Evolutionary conservation across 169 alveolate species (phyloP).

Genomic region (Eimeria sp.): DNA sequence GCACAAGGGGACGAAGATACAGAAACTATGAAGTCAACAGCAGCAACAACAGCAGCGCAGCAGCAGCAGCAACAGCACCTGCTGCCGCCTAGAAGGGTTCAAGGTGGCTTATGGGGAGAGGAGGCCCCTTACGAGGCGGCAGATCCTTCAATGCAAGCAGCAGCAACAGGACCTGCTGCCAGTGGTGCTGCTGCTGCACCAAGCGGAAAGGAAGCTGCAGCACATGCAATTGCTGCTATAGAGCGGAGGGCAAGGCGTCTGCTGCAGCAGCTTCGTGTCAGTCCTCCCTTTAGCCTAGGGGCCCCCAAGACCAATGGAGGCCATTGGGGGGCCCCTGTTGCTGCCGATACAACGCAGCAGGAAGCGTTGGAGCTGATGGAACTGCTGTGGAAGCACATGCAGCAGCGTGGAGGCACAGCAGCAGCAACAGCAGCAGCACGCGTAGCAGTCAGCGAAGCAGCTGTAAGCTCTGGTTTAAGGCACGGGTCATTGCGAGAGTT

Average conservation of each 20-base stretch:
- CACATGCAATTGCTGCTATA: not conserved
- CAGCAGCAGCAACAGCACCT: not conserved
- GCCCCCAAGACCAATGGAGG: not conserved
- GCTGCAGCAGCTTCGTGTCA: constrained; percentile 7
- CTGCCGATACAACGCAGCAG: not conserved
- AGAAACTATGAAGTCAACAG: not conserved
- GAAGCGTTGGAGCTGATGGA: constrained; percentile 33
- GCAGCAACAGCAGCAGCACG: too few species aligned
- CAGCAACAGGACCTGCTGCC: constrained; percentile 27
- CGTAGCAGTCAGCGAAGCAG: constrained; percentile 4
- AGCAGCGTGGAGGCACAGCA: constrained; percentile 7
- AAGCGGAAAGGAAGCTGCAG: not conserved
- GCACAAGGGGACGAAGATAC: not conserved
- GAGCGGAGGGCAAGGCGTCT: constrained; percentile 35
- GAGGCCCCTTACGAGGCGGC: not conserved
- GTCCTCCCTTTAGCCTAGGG: constrained; percentile 23
- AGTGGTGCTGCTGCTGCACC: not conserved
- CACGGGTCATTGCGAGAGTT: constrained; percentile 29
- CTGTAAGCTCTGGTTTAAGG: not conserved
- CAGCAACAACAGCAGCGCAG: not conserved
- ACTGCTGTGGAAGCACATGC: constrained; percentile 10
- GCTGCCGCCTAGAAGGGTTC: constrained; percentile 21
- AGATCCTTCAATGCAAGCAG: not conserved
- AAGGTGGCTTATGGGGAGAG: not conserved
- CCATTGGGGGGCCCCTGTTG: not conserved